Base-by-base conservation (phyloP, 306 rosid genomes). In the Medicago truncatula region DNA sequence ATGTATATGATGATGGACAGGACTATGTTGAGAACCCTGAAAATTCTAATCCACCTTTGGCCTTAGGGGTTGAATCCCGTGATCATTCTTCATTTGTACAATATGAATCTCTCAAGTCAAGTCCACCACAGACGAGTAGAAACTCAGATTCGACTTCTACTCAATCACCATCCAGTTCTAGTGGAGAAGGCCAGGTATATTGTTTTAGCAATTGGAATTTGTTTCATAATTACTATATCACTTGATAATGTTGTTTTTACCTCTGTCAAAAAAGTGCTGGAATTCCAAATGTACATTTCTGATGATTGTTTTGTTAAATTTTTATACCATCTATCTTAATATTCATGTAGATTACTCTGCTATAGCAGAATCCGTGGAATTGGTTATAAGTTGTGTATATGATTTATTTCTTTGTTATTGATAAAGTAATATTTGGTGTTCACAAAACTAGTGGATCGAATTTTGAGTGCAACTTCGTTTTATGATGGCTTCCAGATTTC, bases 181-280 rank as follows among this genome's bases (percentile, higher is more conserved):
- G 90, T 44, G 94, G 94, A 76, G 97, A 91, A 60, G 90, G 85
- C 76, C 97, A 81, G 91, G 97, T 91, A 81, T 67, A 67, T 39
- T 77, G 28, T 57, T 82, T 49, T 72, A 54, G 67, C 36, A 21
- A 36, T 61, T 54, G 49, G 11, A n/a, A 34, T 46, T 70, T 12
- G 12, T 82, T 82, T 84, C 28, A 61, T 68, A 46, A 8, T 69
- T 65, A 21, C 60, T 67, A 20, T 69, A 52, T 23, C 31, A 36
- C 49, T 63, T 38, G 16, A 59, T 50, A 11, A 67, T 34, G 34
- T 53, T 76, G 31, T 38, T 65, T 38, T 63, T 52, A 41, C 43
- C 57, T 43, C 16, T 61, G 65, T 63, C 66, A 20, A 38, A 76
- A 14, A 38, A 59, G 50, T 46, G 34, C 0, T 21, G 60, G 46